Percentiles rank a stretch among this genome's conserved stretches.
phyloP scores from a whole-genome alignment of 169 alveolate species.

The Plasmodium adleri region DNA sequence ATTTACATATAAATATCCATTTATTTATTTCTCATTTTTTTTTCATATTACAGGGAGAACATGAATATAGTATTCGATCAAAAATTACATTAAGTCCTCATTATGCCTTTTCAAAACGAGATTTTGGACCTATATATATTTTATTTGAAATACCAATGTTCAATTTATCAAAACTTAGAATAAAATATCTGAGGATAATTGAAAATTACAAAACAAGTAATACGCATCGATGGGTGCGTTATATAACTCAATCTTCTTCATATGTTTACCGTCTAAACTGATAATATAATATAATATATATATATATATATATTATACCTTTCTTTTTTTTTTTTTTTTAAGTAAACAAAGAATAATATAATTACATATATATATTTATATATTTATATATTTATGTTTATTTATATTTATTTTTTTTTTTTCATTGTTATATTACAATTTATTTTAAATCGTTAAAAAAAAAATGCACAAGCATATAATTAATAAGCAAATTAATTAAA shows the following conservation, averaged over 20 bases:
- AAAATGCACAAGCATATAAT: slow-evolving; percentile 4
- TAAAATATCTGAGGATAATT: slow-evolving; percentile 92
- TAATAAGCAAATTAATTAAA: not conserved
- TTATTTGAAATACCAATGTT: slow-evolving; percentile 97
- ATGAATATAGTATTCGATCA: slow-evolving; percentile 63
- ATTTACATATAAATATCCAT: not conserved
- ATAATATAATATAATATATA: not conserved
- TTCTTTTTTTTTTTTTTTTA: too few relatives aligned
- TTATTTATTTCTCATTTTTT: slow-evolving; percentile 18
- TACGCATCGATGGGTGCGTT: slow-evolving; percentile 97
- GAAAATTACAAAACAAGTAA: slow-evolving; percentile 87
- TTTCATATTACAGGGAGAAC: slow-evolving; percentile 39
- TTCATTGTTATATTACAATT: not conserved
- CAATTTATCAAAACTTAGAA: slow-evolving; percentile 93
- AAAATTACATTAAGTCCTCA: slow-evolving; percentile 80
- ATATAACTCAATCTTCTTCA: slow-evolving; percentile 94
- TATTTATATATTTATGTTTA: too few relatives aligned
- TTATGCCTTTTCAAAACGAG: slow-evolving; percentile 84
- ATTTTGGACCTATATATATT: slow-evolving; percentile 94
- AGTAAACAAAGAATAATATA: too few relatives aligned
- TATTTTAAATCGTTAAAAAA: not conserved
- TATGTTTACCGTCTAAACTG: slow-evolving; percentile 91
- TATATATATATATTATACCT: too few relatives aligned
- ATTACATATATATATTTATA: too few relatives aligned
- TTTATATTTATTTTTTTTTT: not conserved